Conservation (phyloP, 2,329 filamentous ascomycete genomes). For the Apiospora malaysiana region DNA sequence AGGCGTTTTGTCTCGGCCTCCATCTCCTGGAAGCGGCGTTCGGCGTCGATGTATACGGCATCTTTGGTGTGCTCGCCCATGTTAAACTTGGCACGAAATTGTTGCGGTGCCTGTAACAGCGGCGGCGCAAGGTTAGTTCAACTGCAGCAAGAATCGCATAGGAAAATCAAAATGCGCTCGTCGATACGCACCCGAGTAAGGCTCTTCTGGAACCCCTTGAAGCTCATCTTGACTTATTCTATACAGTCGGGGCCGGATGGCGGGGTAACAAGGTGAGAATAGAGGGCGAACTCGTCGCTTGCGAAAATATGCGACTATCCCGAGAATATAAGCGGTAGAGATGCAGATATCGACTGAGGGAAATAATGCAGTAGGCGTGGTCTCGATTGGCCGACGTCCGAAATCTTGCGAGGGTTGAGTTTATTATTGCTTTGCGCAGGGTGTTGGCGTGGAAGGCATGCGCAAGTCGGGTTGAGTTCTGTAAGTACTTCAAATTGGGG, state of each 20-base stretch:
- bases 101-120: conserved; percentile 76
- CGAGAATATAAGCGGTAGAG: not conserved
- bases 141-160: not conserved
- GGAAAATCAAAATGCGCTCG: not conserved
- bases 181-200: conserved; percentile 72
- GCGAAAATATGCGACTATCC: not conserved
- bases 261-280: not conserved
- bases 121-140: not conserved
- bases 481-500: not conserved
- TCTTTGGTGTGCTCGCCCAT: conserved; percentile 96
- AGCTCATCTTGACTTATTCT: conserved; percentile 72
- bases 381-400: not conserved
- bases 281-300: not conserved
- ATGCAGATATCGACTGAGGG: not conserved
- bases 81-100: conserved; percentile 90
- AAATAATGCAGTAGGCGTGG: not conserved
- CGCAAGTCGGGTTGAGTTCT: conserved; percentile 19
- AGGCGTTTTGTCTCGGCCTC: conserved; percentile 93
- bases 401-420: not conserved
- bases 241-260: conserved; percentile 9
- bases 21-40: conserved; percentile 90
- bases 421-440: conserved; percentile 1
- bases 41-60: conserved; percentile 90
- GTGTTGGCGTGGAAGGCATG: not conserved
- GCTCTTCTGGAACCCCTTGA: conserved; percentile 94